phyloP scores from a whole-genome alignment of 2,329 filamentous ascomycete species.

The Rhinocladiella similis region DNA sequence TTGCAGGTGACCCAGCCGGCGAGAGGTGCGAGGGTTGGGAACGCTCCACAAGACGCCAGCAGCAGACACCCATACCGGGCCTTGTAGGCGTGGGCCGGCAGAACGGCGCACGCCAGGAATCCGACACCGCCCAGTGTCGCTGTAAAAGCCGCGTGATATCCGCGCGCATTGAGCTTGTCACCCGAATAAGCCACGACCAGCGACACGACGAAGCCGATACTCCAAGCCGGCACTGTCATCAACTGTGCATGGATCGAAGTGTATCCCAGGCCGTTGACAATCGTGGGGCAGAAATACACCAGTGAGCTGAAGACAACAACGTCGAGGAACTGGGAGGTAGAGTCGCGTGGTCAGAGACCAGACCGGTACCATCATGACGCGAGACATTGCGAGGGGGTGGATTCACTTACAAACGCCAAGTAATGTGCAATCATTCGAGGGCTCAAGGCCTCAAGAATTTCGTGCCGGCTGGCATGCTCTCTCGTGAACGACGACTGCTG shows the following conservation, averaged over 20 bases:
- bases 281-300: conserved; percentile 60
- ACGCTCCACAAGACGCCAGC: conserved; percentile 64
- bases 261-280: conserved; percentile 59
- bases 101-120: conserved; percentile 62
- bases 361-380: no score
- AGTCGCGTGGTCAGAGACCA: no score
- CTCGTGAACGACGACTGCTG: conserved; percentile 27
- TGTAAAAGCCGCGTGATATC: conserved; percentile 50
- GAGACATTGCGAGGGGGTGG: no score
- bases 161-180: conserved; percentile 51
- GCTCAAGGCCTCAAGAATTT: conserved; percentile 31
- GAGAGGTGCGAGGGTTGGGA: conserved; percentile 68
- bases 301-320: conserved; percentile 28
- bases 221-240: conserved; percentile 67
- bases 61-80: conserved; percentile 68
- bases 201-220: conserved; percentile 57
- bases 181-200: conserved; percentile 58
- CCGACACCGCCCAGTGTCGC: conserved; percentile 53
- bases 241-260: conserved; percentile 59
- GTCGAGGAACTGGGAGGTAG: conserved; percentile 32
- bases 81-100: conserved; percentile 60
- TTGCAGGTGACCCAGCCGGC: conserved; percentile 69
- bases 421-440: conserved; percentile 25
- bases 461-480: conserved; percentile 19
- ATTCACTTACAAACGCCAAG: conserved; percentile 7